phyloP scores from a whole-genome alignment of 2,329 filamentous ascomycete genomes.

The Neonectria ditissima region DNA sequence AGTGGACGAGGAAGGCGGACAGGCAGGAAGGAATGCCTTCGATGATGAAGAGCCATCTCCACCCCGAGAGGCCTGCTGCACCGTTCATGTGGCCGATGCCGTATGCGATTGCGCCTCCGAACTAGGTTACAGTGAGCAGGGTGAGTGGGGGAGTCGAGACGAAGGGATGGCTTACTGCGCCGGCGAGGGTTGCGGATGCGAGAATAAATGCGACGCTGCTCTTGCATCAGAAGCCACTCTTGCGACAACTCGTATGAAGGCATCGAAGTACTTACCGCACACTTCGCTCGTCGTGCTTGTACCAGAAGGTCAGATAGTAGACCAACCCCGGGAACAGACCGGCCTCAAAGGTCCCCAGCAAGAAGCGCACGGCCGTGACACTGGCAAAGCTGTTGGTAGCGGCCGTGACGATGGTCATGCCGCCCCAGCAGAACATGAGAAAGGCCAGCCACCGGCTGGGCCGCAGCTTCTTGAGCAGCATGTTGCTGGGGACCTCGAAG shows the following conservation, averaged over 20 bases:
- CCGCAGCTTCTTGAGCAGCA: conserved; percentile 72
- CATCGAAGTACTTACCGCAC: conserved; percentile 55
- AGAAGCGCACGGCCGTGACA: conserved; percentile 74
- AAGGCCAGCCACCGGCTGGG: conserved; percentile 74
- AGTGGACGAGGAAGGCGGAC: conserved; percentile 71
- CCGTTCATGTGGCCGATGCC: conserved; percentile 79
- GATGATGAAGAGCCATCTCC: conserved; percentile 75
- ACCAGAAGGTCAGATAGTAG: conserved; percentile 80
- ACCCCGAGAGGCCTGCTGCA: conserved; percentile 70
- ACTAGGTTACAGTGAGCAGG: conserved; percentile 49
- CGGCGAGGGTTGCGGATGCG: conserved; percentile 75
- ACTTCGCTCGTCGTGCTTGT: conserved; percentile 76
- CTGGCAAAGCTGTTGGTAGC: conserved; percentile 70
- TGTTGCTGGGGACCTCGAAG: conserved; percentile 75
- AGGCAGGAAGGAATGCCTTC: conserved; percentile 75
- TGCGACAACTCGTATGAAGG: conserved; percentile 15
- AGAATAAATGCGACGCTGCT: conserved; percentile 75
- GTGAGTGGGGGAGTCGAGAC: not conserved
- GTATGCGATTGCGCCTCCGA: conserved; percentile 78
- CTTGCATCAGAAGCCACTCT: conserved; percentile 25
- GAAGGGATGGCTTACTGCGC: conserved; percentile 59
- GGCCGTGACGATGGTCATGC: conserved; percentile 75
- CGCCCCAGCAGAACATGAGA: conserved; percentile 75
- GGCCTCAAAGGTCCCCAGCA: conserved; percentile 77
- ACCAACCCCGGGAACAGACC: conserved; percentile 72